phyloP scores from a whole-genome alignment of 2,329 filamentous ascomycete genomes.

The Diatrype stigma region DNA sequence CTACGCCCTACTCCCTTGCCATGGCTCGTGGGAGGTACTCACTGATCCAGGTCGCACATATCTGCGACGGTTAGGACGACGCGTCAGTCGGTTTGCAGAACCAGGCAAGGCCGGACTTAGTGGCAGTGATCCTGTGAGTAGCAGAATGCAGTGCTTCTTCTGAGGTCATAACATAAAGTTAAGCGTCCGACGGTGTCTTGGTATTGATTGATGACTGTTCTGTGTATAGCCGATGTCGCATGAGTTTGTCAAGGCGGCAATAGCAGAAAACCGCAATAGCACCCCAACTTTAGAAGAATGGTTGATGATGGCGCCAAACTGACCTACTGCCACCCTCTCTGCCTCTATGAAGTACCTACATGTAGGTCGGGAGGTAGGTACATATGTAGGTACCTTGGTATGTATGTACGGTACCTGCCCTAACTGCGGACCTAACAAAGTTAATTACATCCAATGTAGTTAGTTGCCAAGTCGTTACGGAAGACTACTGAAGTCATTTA shows the following conservation, averaged over 20 bases:
- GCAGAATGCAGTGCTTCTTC: background rate
- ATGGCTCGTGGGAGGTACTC: constrained; percentile 25
- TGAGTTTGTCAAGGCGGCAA: background rate
- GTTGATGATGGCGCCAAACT: background rate
- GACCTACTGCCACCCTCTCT: no score
- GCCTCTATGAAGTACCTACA: no score
- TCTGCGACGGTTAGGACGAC: constrained; percentile 12
- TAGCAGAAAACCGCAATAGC: background rate
- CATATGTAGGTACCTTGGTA: no score
- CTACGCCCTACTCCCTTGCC: background rate
- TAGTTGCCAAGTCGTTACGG: no score
- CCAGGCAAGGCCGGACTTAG: background rate
- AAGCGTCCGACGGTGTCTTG: background rate
- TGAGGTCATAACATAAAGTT: background rate
- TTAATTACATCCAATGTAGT: no score
- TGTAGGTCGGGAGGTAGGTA: no score
- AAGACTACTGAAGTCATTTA: constrained; percentile 1
- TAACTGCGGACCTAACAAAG: no score
- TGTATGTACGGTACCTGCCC: background rate
- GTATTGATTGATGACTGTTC: background rate
- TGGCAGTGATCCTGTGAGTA: background rate
- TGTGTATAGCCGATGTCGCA: background rate
- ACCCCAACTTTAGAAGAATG: background rate
- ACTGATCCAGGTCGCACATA: constrained; percentile 96
- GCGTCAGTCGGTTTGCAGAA: background rate